Evolutionary conservation across 108 stramenopile genomes (phyloP).

Genomic region (Conticribra weissflogii): DNA sequence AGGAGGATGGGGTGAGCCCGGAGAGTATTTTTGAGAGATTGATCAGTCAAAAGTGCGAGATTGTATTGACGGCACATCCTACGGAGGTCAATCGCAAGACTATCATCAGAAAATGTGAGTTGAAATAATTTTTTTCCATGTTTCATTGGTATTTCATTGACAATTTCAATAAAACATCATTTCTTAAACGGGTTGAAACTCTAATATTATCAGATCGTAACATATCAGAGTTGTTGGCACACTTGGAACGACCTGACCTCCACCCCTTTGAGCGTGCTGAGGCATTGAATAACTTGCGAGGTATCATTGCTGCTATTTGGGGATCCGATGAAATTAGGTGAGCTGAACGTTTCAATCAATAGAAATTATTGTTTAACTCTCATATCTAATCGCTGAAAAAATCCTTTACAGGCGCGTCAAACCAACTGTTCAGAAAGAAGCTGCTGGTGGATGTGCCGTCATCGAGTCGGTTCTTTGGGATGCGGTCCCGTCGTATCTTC

Average conservation of each 20-base stretch:
- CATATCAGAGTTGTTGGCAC: constrained; percentile 60
- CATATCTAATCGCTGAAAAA: too few species aligned
- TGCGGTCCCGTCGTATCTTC: constrained; percentile 92
- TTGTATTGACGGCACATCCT: constrained; percentile 97
- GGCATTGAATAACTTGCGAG: constrained; percentile 63
- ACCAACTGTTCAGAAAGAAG: constrained; percentile 94
- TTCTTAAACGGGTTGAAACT: constrained; percentile 28
- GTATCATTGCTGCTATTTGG: constrained; percentile 80
- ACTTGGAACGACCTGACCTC: constrained; percentile 73
- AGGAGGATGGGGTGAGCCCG: constrained; percentile 45
- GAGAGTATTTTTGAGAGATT: constrained; percentile 87
- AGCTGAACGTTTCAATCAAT: background rate
- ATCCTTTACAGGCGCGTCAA: constrained; percentile 66
- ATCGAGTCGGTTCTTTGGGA: constrained; percentile 96
- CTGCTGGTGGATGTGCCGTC: constrained; percentile 91
- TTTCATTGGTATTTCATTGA: too few species aligned
- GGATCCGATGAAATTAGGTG: constrained; percentile 91
- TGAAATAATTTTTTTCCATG: background rate
- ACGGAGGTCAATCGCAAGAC: constrained; percentile 92
- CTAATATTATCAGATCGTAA: constrained; percentile 59
- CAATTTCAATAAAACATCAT: constrained; percentile 24
- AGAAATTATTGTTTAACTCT: too few species aligned
- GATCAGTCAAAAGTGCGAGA: constrained; percentile 89
- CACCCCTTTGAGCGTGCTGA: constrained; percentile 75
- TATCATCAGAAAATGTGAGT: constrained; percentile 56